Percentiles rank a stretch among this genome's conserved stretches.
Evolutionary conservation across 345 rosid species (phyloP).

Genomic region (Syzygium jambos): DNA sequence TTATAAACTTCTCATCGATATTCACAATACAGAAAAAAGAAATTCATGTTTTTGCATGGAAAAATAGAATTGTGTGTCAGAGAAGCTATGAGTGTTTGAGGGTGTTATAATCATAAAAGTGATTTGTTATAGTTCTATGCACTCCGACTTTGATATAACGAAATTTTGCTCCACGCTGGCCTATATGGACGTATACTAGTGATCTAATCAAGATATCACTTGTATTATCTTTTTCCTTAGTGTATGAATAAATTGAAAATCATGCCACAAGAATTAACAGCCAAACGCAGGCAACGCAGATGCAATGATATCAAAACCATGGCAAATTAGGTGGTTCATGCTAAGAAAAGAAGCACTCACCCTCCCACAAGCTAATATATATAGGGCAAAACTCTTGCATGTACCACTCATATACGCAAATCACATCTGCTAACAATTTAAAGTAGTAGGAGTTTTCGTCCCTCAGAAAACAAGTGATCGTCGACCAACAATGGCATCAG

Average conservation of each 20-base stretch:
- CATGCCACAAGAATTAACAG: not conserved
- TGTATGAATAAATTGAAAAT: not conserved
- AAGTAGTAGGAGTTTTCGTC: not conserved
- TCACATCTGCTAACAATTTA: not conserved
- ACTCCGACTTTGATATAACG: not conserved
- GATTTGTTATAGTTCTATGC: not conserved
- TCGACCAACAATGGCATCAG: not conserved
- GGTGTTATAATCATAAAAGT: not conserved
- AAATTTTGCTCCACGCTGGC: not conserved
- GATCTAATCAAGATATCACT: not conserved
- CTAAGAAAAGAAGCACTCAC: not conserved
- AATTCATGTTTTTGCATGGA: not conserved
- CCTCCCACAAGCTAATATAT: not conserved
- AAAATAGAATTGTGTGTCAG: not conserved
- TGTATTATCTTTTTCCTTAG: not conserved
- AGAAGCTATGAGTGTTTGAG: not conserved
- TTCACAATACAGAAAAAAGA: not conserved
- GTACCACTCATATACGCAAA: not conserved
- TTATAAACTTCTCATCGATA: not conserved
- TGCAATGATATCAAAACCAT: not conserved
- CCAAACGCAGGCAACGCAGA: not conserved
- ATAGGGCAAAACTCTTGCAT: not conserved
- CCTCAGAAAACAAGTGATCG: not conserved
- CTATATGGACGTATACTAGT: not conserved
- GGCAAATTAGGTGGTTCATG: constrained; percentile 1